These are phyloP conservation scores for Geotrichum phurueaensis DNA, from an alignment of 1,139 yeast genomes.

Conservation along the genomic window DNA sequence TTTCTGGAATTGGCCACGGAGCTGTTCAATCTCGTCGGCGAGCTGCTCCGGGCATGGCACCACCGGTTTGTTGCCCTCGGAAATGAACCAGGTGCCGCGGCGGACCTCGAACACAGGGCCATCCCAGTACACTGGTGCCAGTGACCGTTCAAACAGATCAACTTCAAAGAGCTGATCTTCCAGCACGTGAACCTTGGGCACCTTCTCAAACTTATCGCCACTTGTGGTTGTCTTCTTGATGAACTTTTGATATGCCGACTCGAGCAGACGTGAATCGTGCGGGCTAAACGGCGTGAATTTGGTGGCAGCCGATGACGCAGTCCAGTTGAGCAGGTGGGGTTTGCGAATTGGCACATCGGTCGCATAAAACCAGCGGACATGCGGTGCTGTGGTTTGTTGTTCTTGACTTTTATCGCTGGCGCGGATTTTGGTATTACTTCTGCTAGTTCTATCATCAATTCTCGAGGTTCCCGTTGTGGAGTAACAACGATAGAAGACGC, in stretches of 20 bases:
- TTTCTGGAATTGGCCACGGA: constrained; percentile 42
- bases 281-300: constrained; percentile 67
- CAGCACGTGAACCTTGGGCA: constrained; percentile 50
- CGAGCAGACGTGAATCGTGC: constrained; percentile 58
- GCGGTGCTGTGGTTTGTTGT: neutral
- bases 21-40: constrained; percentile 55
- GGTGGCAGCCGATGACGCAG: constrained; percentile 40
- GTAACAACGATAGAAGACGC: neutral
- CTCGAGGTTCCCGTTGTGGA: neutral
- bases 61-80: constrained; percentile 40
- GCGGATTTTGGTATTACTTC: neutral
- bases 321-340: constrained; percentile 47
- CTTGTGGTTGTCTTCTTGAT: neutral
- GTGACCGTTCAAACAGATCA: constrained; percentile 47
- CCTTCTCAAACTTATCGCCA: neutral
- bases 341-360: constrained; percentile 67
- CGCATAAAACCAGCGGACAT: constrained; percentile 68
- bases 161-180: constrained; percentile 80
- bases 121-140: constrained; percentile 78
- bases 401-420: neutral
- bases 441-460: neutral
- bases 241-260: constrained; percentile 40
- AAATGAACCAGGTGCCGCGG: constrained; percentile 77
- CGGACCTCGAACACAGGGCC: constrained; percentile 83
- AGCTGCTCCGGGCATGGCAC: constrained; percentile 51